Evolutionary conservation across 2,329 filamentous ascomycete species (phyloP).

Genomic region (Calonectria montana): DNA sequence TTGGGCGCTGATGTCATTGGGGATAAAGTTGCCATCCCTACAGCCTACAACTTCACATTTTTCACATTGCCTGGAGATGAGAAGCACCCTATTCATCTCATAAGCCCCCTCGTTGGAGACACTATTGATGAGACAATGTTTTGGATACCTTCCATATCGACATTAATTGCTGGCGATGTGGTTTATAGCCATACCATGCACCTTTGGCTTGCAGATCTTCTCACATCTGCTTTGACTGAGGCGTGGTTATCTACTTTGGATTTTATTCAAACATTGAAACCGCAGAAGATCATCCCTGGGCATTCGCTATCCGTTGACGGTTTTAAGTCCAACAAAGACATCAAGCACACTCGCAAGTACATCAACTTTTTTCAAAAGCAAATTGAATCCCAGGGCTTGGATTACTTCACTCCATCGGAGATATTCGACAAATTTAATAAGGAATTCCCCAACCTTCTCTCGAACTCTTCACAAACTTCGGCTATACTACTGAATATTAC

Average conservation of each 20-base stretch:
- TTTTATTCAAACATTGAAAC: constrained; percentile 9
- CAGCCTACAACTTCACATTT: constrained; percentile 24
- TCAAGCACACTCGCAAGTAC: constrained; percentile 20
- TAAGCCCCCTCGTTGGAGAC: constrained; percentile 25
- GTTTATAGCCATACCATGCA: constrained; percentile 25
- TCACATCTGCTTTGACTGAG: constrained; percentile 7
- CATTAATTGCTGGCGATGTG: constrained; percentile 25
- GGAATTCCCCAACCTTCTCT: constrained; percentile 14
- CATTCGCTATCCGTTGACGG: constrained; percentile 9
- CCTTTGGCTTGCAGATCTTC: constrained; percentile 26
- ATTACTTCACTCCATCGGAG: constrained; percentile 18
- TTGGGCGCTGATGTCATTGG: constrained; percentile 12
- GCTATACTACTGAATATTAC: constrained; percentile 16
- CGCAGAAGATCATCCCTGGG: constrained; percentile 12
- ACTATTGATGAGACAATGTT: constrained; percentile 28
- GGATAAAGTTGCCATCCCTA: constrained; percentile 10
- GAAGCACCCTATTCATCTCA: constrained; percentile 14
- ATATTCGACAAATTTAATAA: constrained; percentile 5
- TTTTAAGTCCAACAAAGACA: not conserved
- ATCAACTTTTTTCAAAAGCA: constrained; percentile 17
- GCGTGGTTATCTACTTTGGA: constrained; percentile 24
- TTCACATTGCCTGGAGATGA: constrained; percentile 27
- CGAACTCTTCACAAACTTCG: not conserved
- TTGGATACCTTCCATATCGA: constrained; percentile 26
- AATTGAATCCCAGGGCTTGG: constrained; percentile 16